A percentile compares a stretch with the other conserved stretches of the same genome.
phyloP scores from a whole-genome alignment of 73 alveolate genomes.

The Vitrella brassicaformis region DNA sequence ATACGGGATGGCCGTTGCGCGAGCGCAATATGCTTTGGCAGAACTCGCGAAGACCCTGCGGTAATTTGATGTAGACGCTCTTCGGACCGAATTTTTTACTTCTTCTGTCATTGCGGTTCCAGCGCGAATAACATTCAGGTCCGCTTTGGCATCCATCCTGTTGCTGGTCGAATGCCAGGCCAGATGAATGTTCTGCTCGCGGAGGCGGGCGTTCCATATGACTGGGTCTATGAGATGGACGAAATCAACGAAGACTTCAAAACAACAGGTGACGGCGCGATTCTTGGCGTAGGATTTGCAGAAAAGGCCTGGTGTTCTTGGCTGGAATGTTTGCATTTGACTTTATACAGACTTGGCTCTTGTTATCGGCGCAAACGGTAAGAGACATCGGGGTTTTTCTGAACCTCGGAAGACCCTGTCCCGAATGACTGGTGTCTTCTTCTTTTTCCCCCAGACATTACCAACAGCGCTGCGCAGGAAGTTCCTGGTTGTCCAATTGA shows the following conservation, averaged over 20 bases:
- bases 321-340: too few species aligned
- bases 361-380: conserved; percentile 59
- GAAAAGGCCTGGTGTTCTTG: too few species aligned
- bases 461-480: conserved; percentile 52
- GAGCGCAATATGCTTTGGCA: conserved; percentile 12
- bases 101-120: background rate
- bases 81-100: background rate
- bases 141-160: conserved; percentile 70
- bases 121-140: background rate
- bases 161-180: conserved; percentile 81
- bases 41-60: conserved; percentile 10
- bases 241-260: conserved; percentile 55
- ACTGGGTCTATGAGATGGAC: conserved; percentile 61
- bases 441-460: too few species aligned
- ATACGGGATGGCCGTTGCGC: conserved; percentile 36
- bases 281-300: too few species aligned
- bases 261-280: too few species aligned
- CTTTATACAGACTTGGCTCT: conserved; percentile 40
- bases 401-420: too few species aligned
- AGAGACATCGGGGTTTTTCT: too few species aligned
- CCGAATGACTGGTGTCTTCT: too few species aligned
- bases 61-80: background rate
- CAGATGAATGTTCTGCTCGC: conserved; percentile 66
- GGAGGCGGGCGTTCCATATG: conserved; percentile 68
- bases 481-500: conserved; percentile 25